Conservation (phyloP, 2,329 filamentous ascomycete species). For the Tolypocladium endophyticum region DNA sequence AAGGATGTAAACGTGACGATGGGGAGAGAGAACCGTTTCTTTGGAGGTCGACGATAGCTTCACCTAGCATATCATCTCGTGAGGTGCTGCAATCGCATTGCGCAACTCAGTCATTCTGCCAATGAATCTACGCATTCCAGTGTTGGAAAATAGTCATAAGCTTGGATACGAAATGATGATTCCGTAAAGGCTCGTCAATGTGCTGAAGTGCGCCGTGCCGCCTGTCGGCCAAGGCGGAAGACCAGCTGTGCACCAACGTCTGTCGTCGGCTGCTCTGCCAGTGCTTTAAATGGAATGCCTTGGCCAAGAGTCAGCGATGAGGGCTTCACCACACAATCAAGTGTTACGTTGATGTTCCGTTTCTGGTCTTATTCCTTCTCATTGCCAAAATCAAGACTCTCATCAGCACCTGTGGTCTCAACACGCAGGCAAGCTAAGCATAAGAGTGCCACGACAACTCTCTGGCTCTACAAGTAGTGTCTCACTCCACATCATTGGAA, state of each 20-base stretch:
- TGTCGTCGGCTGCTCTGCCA: background rate
- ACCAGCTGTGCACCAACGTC: background rate
- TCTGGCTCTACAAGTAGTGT: background rate
- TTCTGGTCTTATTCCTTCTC: background rate
- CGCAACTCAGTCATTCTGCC: background rate
- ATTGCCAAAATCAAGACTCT: background rate
- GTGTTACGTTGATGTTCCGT: background rate
- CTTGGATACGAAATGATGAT: too few relatives aligned
- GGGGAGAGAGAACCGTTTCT: background rate
- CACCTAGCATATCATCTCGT: background rate
- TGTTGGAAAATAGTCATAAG: too few relatives aligned
- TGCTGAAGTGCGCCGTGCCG: background rate
- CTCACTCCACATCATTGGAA: background rate
- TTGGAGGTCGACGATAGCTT: background rate
- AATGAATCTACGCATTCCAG: too few relatives aligned
- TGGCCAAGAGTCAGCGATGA: slow-evolving; percentile 1
- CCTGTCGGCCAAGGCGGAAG: background rate
- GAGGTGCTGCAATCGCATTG: background rate
- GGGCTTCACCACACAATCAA: background rate
- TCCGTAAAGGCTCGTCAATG: background rate
- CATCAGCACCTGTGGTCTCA: background rate
- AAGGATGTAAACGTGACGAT: background rate
- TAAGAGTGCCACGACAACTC: background rate
- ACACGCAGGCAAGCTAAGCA: background rate
- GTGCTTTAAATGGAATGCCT: background rate